Base-by-base conservation (phyloP, 352 stramenopile species). In the Phytopythium sindhum region DNA sequence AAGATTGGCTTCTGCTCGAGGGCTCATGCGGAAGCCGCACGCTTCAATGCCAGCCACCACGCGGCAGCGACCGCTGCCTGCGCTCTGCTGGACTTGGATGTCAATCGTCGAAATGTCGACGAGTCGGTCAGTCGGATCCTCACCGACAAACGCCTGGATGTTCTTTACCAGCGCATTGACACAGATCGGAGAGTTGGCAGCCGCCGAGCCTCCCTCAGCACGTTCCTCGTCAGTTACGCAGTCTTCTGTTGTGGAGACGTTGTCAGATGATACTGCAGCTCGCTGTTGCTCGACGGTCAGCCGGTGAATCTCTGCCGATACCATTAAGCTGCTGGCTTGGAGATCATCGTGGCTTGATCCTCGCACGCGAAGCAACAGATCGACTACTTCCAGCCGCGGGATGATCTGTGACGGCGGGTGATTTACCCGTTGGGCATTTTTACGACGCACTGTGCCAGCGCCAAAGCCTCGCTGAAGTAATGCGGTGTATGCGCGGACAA, bases 401-500 rank as follows among this genome's bases (percentile, higher is more conserved):
- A 54, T n/a, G 2, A 12, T 4, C 4, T 29, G 26, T 23, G 24
- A 2, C 2, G 48, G 48, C 7, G 14, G 9, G 28, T 2, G 1
- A 31, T 23, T 12, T 14, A 2, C 4, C 12, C 5, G 9, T 6
- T 4, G 10, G 9, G 23, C 37, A 33, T 10, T 60, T n/a, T 10
- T 50, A 11, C 10, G 35, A 23, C 9, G n/a, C 15, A 35, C 4
- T 37, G 44, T 23, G 17, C 23, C n/a, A 47, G 26, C n/a, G 8
- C 51, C n/a, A 4, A 47, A 39, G 26, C 33, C 58, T 29, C 33
- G 45, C 33, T 51, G 58, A 15, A 57, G 11, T n/a, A 64, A 57
- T n/a, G 51, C 45, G 15, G 14, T 11, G 10, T 57, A 24, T 44
- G 24, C 28, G 12, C 15, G 23, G 3, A 21, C 21, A 1, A 64